Conservation (phyloP, 2,329 filamentous ascomycete genomes). For the Cladobotryum protrusum region DNA sequence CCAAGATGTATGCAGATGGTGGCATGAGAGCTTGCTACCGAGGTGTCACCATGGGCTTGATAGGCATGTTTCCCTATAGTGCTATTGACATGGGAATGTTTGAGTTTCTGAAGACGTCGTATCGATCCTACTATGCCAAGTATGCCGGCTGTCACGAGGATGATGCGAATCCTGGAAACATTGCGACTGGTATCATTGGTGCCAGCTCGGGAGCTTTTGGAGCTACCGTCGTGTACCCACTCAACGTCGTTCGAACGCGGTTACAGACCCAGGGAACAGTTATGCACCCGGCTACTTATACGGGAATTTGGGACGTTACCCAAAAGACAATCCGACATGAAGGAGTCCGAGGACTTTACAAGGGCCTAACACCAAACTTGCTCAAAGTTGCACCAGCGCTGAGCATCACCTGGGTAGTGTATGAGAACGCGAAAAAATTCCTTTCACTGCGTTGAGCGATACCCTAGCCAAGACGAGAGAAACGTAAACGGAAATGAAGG, state of each 20-base stretch:
- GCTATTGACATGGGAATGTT: slow-evolving; percentile 96
- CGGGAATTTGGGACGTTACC: slow-evolving; percentile 83
- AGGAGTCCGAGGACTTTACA: slow-evolving; percentile 82
- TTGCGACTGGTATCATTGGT: slow-evolving; percentile 81
- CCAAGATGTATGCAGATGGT: slow-evolving; percentile 77
- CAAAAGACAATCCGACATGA: slow-evolving; percentile 76
- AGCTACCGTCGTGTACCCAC: slow-evolving; percentile 87
- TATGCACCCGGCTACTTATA: slow-evolving; percentile 87
- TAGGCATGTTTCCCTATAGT: slow-evolving; percentile 97
- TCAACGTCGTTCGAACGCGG: slow-evolving; percentile 87
- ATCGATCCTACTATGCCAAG: slow-evolving; percentile 65
- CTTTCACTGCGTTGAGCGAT: slow-evolving; percentile 44
- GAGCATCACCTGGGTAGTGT: slow-evolving; percentile 90
- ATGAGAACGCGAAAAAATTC: slow-evolving; percentile 79
- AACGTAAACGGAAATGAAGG: not conserved
- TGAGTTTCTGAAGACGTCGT: slow-evolving; percentile 76
- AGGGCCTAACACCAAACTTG: slow-evolving; percentile 88
- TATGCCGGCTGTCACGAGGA: slow-evolving; percentile 69
- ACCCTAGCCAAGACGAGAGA: not conserved
- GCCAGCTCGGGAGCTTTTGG: slow-evolving; percentile 88
- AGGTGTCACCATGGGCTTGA: slow-evolving; percentile 83
- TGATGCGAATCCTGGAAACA: slow-evolving; percentile 72
- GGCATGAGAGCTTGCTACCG: slow-evolving; percentile 77
- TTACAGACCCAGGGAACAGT: slow-evolving; percentile 90
- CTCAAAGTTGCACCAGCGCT: slow-evolving; percentile 94